Evolutionary conservation across 331 rosid genomes (phyloP).

Genomic region (Spiraea crenata): DNA sequence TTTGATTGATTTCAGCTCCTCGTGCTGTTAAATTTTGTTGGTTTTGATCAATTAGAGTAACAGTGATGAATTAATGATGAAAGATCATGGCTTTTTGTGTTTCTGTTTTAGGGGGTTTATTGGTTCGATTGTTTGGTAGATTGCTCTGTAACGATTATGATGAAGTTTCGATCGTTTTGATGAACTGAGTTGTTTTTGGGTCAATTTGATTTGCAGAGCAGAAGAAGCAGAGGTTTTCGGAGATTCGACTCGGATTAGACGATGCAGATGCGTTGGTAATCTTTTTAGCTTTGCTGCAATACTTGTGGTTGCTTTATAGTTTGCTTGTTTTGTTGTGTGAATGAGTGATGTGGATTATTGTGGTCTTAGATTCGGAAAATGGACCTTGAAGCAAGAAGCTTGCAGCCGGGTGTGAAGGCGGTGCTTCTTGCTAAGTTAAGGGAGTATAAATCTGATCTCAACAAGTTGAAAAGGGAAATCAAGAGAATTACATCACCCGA

Average conservation of each 20-base stretch:
- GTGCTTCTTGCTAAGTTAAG: conserved; percentile 81
- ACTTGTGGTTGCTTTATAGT: background rate
- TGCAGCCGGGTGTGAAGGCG: conserved; percentile 81
- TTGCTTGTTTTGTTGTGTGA: background rate
- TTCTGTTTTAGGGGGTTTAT: background rate
- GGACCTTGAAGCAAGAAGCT: conserved; percentile 92
- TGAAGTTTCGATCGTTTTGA: background rate
- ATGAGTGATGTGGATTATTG: conserved; percentile 10
- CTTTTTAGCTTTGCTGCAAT: background rate
- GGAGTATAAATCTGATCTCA: conserved; percentile 85
- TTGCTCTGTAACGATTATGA: background rate
- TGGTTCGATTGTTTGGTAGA: background rate
- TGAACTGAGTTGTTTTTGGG: conserved; percentile 4
- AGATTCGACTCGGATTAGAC: conserved; percentile 74
- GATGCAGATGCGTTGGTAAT: conserved; percentile 90
- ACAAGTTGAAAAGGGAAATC: conserved; percentile 68
- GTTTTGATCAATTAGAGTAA: background rate
- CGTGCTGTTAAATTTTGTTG: background rate
- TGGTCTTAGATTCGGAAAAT: conserved; percentile 68
- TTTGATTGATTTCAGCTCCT: background rate
- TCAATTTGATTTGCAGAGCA: conserved; percentile 57
- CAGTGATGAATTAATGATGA: background rate
- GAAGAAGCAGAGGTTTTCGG: conserved; percentile 67
- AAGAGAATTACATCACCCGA: conserved; percentile 68
- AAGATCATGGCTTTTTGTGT: background rate